Conservation (phyloP, 2,329 filamentous ascomycete genomes). For the Pleomassaria siparia region DNA sequence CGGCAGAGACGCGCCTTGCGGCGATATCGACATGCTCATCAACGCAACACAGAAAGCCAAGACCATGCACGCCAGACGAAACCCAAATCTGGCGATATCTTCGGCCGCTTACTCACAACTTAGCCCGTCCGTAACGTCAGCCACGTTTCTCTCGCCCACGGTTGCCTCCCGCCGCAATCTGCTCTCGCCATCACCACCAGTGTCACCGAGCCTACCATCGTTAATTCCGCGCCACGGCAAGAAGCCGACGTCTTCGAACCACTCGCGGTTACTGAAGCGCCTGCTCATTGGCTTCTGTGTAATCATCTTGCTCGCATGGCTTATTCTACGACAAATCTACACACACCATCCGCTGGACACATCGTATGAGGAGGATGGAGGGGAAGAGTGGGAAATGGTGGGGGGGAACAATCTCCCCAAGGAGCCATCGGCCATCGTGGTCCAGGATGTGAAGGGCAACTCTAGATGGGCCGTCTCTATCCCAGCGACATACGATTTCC, state of each 20-base stretch:
- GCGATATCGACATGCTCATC: constrained; percentile 35
- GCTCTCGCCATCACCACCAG: constrained; percentile 69
- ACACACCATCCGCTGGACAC: constrained; percentile 16
- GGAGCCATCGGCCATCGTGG: constrained; percentile 70
- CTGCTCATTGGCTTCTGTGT: constrained; percentile 56
- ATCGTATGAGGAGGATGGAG: constrained; percentile 21
- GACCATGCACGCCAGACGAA: constrained; percentile 50
- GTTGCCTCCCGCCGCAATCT: constrained; percentile 52
- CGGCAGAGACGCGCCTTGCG: neutral
- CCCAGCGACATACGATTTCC: constrained; percentile 66
- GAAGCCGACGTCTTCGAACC: constrained; percentile 57
- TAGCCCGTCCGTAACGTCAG: constrained; percentile 38
- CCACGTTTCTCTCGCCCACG: constrained; percentile 39
- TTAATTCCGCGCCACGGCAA: constrained; percentile 67
- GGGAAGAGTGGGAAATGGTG: constrained; percentile 65
- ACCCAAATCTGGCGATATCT: constrained; percentile 50
- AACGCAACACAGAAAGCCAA: constrained; percentile 37
- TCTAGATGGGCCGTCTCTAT: constrained; percentile 82
- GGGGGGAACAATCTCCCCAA: constrained; percentile 67
- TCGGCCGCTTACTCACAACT: constrained; percentile 41
- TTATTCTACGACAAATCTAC: constrained; percentile 43
- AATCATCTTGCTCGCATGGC: constrained; percentile 54
- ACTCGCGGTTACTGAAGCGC: constrained; percentile 58
- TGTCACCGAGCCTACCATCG: constrained; percentile 70
- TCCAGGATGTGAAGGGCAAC: constrained; percentile 65